phyloP scores from a whole-genome alignment of 2,329 filamentous ascomycete species.

The Fusarium phyllophilum region DNA sequence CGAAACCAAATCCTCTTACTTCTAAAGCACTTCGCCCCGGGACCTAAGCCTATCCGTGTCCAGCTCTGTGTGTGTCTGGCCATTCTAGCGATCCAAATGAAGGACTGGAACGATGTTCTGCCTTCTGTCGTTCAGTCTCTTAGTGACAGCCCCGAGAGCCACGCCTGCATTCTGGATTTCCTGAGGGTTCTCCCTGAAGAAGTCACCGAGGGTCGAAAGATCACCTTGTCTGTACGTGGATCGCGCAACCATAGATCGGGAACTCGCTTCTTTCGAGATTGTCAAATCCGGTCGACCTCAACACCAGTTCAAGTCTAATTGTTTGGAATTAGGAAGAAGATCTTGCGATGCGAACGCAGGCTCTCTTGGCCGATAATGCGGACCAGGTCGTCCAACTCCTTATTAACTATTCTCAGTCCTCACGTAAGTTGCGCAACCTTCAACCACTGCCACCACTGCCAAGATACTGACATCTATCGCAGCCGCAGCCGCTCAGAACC shows the following conservation, averaged over 20 bases:
- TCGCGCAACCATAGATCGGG: conserved; percentile 61
- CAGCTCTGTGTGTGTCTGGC: conserved; percentile 96
- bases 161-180: conserved; percentile 93
- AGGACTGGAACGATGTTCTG: conserved; percentile 92
- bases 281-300: conserved; percentile 51
- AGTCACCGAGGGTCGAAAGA: conserved; percentile 98
- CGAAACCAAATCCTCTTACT: conserved; percentile 86
- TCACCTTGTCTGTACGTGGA: conserved; percentile 97
- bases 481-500: conserved; percentile 84
- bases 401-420: conserved; percentile 91
- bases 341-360: conserved; percentile 83
- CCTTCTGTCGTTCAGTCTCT: conserved; percentile 82
- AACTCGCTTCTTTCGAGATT: conserved; percentile 48
- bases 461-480: conserved; percentile 33
- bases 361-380: conserved; percentile 91
- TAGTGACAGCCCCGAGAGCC: conserved; percentile 78
- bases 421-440: conserved; percentile 67
- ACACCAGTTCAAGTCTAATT: conserved; percentile 52
- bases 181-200: conserved; percentile 97
- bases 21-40: conserved; percentile 81
- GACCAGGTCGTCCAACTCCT: conserved; percentile 87
- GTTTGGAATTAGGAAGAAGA: conserved; percentile 87
- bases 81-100: conserved; percentile 95
- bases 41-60: conserved; percentile 85
- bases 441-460: not conserved